Evolutionary conservation across 352 stramenopile genomes (phyloP).

Genomic region (Globisporangium radiosum): DNA sequence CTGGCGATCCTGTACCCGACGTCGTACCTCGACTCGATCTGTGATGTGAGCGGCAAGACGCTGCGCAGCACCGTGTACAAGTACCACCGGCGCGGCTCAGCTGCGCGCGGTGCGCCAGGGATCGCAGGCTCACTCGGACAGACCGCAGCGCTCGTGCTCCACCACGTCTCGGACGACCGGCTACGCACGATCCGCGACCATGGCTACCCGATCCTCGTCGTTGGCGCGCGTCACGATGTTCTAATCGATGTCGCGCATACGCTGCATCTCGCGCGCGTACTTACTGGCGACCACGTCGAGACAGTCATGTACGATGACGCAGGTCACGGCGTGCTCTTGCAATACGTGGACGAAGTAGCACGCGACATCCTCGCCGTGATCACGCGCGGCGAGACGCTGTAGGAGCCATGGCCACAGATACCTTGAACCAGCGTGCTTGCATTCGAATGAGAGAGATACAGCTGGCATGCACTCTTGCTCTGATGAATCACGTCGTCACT

Average conservation of each 20-base stretch:
- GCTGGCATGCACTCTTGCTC: not conserved
- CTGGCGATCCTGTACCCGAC: conserved; percentile 48
- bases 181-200: conserved; percentile 30
- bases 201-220: conserved; percentile 36
- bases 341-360: conserved; percentile 36
- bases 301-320: conserved; percentile 30
- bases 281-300: conserved; percentile 21
- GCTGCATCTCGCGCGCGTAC: conserved; percentile 15
- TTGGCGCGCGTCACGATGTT: conserved; percentile 17
- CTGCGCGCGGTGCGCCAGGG: conserved; percentile 12
- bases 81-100: conserved; percentile 13
- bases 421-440: not conserved
- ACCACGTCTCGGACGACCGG: conserved; percentile 26
- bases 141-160: conserved; percentile 2
- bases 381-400: conserved; percentile 6
- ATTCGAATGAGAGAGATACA: not conserved
- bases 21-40: conserved; percentile 21
- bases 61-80: too few relatives aligned
- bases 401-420: not conserved
- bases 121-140: not conserved
- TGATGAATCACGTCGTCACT: too few relatives aligned
- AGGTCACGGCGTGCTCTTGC: conserved; percentile 33
- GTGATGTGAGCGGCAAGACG: not conserved
- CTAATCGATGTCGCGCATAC: conserved; percentile 25
- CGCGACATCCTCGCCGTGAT: conserved; percentile 25